phyloP scores from a whole-genome alignment of 2,329 filamentous ascomycete species.

The Alternaria sp. region DNA sequence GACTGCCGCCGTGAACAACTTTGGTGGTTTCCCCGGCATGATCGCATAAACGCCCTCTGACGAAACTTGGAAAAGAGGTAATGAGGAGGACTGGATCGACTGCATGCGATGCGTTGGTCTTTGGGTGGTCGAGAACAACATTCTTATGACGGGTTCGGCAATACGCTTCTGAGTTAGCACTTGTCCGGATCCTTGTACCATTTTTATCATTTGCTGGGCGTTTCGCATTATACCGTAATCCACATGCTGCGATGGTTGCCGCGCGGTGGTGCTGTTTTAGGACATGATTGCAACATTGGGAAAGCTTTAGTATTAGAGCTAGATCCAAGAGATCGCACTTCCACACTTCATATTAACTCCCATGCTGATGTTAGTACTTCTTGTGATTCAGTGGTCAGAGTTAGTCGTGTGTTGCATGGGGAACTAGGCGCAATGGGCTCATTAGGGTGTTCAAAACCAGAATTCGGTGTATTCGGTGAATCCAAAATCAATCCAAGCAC shows the following conservation, averaged over 20 bases:
- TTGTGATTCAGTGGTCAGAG: not conserved
- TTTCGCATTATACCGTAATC: conserved; percentile 53
- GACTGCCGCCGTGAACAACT: conserved; percentile 46
- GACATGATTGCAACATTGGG: conserved; percentile 24
- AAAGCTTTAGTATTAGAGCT: conserved; percentile 39
- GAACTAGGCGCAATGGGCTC: conserved; percentile 16
- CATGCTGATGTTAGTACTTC: not conserved
- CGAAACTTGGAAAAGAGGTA: conserved; percentile 13
- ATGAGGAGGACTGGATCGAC: conserved; percentile 7
- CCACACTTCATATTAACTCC: conserved; percentile 9
- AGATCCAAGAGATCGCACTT: conserved; percentile 39
- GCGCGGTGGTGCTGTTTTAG: conserved; percentile 20
- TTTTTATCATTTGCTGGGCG: conserved; percentile 31
- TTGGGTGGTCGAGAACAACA: conserved; percentile 8
- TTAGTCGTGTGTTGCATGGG: not conserved
- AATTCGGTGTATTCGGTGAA: conserved; percentile 28
- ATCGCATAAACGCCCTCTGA: conserved; percentile 30
- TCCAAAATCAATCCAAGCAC: conserved; percentile 11
- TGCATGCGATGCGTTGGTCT: not conserved
- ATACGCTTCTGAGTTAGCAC: conserved; percentile 32
- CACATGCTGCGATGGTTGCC: conserved; percentile 26
- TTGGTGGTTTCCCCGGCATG: conserved; percentile 51
- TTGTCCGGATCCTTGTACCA: conserved; percentile 37
- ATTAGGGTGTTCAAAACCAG: conserved; percentile 28
- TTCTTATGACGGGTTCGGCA: conserved; percentile 30